Evolutionary conservation across 2,329 filamentous ascomycete genomes (phyloP).

Genomic region (Alternaria triticina): DNA sequence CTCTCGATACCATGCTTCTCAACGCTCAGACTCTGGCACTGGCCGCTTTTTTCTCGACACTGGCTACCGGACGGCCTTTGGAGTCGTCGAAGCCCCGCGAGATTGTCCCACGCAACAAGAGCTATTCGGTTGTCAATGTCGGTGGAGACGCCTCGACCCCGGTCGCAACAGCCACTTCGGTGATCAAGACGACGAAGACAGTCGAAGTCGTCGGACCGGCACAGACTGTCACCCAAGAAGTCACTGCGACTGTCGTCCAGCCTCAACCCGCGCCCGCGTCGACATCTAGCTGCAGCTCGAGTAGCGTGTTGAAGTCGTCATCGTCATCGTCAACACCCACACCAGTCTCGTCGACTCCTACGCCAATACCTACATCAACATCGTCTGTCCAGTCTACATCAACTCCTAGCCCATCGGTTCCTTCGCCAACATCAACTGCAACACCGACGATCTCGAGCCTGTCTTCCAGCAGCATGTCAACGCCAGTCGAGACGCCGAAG

Average conservation of each 20-base stretch:
- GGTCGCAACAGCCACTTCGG: constrained; percentile 27
- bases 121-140: constrained; percentile 50
- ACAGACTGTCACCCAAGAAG: constrained; percentile 31
- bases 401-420: constrained; percentile 23
- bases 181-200: constrained; percentile 34
- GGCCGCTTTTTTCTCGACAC: constrained; percentile 27
- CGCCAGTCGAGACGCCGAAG: constrained; percentile 23
- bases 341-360: background rate
- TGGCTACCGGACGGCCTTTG: constrained; percentile 35
- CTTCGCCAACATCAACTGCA: constrained; percentile 27
- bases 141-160: constrained; percentile 43
- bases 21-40: constrained; percentile 26
- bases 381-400: background rate
- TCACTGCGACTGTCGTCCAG: constrained; percentile 28
- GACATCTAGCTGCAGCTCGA: constrained; percentile 20
- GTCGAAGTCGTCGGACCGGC: constrained; percentile 30
- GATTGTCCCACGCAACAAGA: constrained; percentile 36
- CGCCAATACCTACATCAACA: constrained; percentile 5
- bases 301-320: constrained; percentile 10
- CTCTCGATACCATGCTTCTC: constrained; percentile 34
- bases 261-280: constrained; percentile 16
- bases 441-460: constrained; percentile 16
- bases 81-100: constrained; percentile 22
- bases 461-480: constrained; percentile 14
- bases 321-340: constrained; percentile 1